These are phyloP conservation scores for Suhomyces bolitotheri DNA, from an alignment of 1,139 yeast genomes.

Conservation along the genomic window DNA sequence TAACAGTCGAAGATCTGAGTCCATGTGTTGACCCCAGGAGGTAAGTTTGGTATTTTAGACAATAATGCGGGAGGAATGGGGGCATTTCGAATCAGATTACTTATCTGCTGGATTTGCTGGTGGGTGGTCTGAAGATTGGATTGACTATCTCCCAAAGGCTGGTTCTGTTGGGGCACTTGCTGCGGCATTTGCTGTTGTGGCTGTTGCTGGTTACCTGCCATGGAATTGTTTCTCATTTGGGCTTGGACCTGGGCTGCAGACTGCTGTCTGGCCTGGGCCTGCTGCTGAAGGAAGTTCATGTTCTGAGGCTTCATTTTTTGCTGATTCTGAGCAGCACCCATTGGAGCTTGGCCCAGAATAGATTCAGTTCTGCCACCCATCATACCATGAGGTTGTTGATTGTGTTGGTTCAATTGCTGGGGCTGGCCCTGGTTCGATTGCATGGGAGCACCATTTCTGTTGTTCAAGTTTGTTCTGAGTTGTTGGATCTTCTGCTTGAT, in stretches of 20 bases:
- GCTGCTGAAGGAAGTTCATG: constrained; percentile 45
- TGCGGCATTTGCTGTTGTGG: constrained; percentile 6
- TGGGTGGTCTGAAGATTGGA: constrained; percentile 16
- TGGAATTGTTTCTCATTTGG: constrained; percentile 22
- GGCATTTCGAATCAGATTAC: constrained; percentile 44
- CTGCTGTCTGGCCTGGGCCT: constrained; percentile 53
- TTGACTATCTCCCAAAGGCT: constrained; percentile 1
- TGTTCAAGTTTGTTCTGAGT: constrained; percentile 28
- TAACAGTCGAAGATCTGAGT: constrained; percentile 73
- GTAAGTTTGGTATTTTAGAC: constrained; percentile 72
- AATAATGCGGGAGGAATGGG: constrained; percentile 79
- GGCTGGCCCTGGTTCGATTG: constrained; percentile 10
- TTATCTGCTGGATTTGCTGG: constrained; percentile 39
- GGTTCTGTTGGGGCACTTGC: constrained; percentile 6
- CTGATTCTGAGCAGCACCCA: constrained; percentile 5
- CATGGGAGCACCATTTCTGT: constrained; percentile 20
- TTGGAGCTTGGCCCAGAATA: constrained; percentile 6
- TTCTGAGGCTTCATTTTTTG: constrained; percentile 27
- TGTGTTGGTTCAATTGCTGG: constrained; percentile 15
- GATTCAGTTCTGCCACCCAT: constrained; percentile 8
- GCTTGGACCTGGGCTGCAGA: constrained; percentile 38
- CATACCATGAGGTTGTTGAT: constrained; percentile 15
- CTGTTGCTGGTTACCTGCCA: constrained; percentile 6
- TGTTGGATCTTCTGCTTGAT: constrained; percentile 45
- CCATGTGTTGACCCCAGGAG: constrained; percentile 85